Conservation (phyloP, 2,329 filamentous ascomycete genomes). For the Fusarium hostae region DNA sequence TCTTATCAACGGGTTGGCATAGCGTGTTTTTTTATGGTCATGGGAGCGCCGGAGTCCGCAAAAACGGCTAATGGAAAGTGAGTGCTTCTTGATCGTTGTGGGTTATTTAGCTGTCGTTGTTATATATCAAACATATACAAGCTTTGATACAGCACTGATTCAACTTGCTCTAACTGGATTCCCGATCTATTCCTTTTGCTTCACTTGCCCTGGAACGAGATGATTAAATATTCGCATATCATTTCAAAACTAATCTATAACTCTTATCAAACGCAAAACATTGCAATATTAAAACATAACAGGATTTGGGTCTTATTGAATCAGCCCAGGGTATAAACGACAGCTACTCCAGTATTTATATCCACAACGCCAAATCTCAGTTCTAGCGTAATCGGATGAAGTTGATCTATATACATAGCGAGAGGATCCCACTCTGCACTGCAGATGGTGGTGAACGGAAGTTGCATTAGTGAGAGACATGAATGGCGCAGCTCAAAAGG, state of each 20-base stretch:
- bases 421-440: constrained; percentile 28
- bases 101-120: not conserved
- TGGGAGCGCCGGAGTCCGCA: constrained; percentile 34
- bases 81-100: not conserved
- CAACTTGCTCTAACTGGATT: not conserved
- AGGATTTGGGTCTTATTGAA: constrained; percentile 6
- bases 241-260: constrained; percentile 35
- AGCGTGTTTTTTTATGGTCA: constrained; percentile 16
- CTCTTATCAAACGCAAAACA: constrained; percentile 9
- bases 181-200: not conserved
- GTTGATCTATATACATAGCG: constrained; percentile 17
- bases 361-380: constrained; percentile 27
- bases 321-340: constrained; percentile 42
- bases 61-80: constrained; percentile 21
- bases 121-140: constrained; percentile 4
- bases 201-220: not conserved
- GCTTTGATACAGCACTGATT: not conserved
- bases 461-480: constrained; percentile 13
- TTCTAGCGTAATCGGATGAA: constrained; percentile 20
- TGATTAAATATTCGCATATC: constrained; percentile 38
- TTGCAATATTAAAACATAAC: constrained; percentile 6
- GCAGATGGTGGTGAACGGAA: constrained; percentile 18
- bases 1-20: constrained; percentile 27
- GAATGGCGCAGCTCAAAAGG: not conserved
- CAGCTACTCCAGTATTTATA: constrained; percentile 22